phyloP scores from a whole-genome alignment of 2,329 filamentous ascomycete species.

The Apiospora rasikravindrae region DNA sequence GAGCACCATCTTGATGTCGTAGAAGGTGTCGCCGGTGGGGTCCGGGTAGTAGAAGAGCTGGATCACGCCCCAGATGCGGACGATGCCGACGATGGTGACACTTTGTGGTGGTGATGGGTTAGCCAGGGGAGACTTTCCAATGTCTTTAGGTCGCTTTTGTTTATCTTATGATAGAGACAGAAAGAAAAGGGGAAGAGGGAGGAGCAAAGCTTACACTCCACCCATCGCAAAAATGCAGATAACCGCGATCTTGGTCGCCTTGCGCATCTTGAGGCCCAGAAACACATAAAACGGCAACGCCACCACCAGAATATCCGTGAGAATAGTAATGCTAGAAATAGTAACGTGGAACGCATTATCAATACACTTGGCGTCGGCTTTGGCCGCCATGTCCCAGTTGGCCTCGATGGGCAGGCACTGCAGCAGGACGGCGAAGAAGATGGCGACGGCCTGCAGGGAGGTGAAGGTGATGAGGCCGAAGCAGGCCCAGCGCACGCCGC shows the following conservation, averaged over 20 bases:
- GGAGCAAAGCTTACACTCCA: constrained; percentile 7
- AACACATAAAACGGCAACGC: constrained; percentile 46
- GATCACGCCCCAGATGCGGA: constrained; percentile 17
- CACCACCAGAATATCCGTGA: constrained; percentile 46
- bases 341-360: constrained; percentile 40
- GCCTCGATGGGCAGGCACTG: constrained; percentile 44
- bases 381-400: constrained; percentile 37
- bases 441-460: constrained; percentile 39
- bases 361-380: constrained; percentile 37
- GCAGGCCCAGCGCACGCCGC: constrained; percentile 36
- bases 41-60: constrained; percentile 19
- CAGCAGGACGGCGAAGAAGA: constrained; percentile 45
- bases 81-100: constrained; percentile 15
- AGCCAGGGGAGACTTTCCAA: background rate
- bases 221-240: constrained; percentile 45
- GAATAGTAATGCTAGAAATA: constrained; percentile 42
- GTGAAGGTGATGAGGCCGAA: constrained; percentile 41
- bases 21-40: constrained; percentile 7
- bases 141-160: too few species aligned
- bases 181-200: background rate
- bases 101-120: background rate
- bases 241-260: constrained; percentile 41
- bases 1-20: constrained; percentile 22
- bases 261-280: constrained; percentile 43
- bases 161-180: too few species aligned